These are phyloP conservation scores for Luvunga scandens DNA, from an alignment of 345 rosid species.

Conservation along the genomic window DNA sequence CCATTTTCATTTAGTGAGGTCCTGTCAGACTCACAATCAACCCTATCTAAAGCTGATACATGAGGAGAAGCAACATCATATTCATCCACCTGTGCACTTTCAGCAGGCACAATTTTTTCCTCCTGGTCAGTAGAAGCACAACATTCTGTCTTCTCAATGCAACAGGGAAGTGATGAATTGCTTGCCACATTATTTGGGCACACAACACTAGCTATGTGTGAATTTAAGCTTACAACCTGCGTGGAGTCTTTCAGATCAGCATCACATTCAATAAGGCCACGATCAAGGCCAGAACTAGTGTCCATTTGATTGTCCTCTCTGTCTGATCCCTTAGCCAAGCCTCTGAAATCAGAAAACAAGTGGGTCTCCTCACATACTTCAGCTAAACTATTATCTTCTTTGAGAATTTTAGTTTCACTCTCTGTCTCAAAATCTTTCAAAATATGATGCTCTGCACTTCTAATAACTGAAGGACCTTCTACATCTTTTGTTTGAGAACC, in stretches of 20 bases:
- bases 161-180: neutral
- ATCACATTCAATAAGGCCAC: conserved; percentile 2
- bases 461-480: neutral
- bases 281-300: conserved; percentile 9
- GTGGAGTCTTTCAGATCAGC: neutral
- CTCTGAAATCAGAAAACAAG: neutral
- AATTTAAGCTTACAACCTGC: neutral
- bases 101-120: neutral
- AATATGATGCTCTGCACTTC: conserved; percentile 4
- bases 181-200: neutral
- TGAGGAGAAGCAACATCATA: conserved; percentile 14
- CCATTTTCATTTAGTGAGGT: neutral
- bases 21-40: conserved; percentile 11
- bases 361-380: conserved; percentile 11
- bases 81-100: conserved; percentile 13
- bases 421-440: conserved; percentile 5
- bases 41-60: conserved; percentile 6
- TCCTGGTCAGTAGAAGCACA: conserved; percentile 1
- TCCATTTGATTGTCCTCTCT: conserved; percentile 17
- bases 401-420: neutral
- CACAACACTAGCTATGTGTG: neutral
- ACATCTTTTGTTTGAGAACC: conserved; percentile 15
- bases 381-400: conserved; percentile 18
- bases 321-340: conserved; percentile 4
- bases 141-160: neutral